These are phyloP conservation scores for Hypoxylon rickii DNA, from an alignment of 495 filamentous ascomycete species.

Conservation along the genomic window DNA sequence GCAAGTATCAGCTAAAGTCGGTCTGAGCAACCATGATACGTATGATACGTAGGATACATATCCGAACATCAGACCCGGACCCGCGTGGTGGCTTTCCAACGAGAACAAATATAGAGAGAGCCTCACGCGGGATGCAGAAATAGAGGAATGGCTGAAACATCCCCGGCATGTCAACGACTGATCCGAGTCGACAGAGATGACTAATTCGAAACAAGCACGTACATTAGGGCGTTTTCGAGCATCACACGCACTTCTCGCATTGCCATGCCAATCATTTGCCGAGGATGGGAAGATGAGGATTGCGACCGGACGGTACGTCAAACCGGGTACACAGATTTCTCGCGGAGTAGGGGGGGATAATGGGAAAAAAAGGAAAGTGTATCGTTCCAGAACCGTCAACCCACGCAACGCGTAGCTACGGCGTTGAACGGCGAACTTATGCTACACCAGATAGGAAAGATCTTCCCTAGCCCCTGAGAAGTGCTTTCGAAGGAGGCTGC, in stretches of 20 bases:
- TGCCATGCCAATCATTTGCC: slow-evolving; percentile 29
- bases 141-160: slow-evolving; percentile 37
- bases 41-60: too few relatives aligned
- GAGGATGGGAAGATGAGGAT: slow-evolving; percentile 19
- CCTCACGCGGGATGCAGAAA: slow-evolving; percentile 32
- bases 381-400: slow-evolving; percentile 9
- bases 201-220: slow-evolving; percentile 38
- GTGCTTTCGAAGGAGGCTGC: slow-evolving; percentile 9
- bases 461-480: slow-evolving; percentile 20
- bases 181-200: slow-evolving; percentile 37
- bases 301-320: slow-evolving; percentile 25
- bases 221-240: slow-evolving; percentile 35
- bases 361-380: slow-evolving; percentile 13
- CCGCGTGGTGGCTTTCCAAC: slow-evolving; percentile 11
- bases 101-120: slow-evolving; percentile 18
- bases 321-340: slow-evolving; percentile 28
- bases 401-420: slow-evolving; percentile 5
- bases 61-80: slow-evolving; percentile 18
- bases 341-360: slow-evolving; percentile 3
- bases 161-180: slow-evolving; percentile 32
- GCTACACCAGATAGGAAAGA: slow-evolving; percentile 34
- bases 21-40: slow-evolving; percentile 28
- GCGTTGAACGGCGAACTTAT: slow-evolving; percentile 26
- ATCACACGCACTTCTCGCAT: slow-evolving; percentile 27
- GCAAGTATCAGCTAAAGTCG: slow-evolving; percentile 18